Conservation (phyloP, 768 basidiomycete genomes). For the Russula earlei region DNA sequence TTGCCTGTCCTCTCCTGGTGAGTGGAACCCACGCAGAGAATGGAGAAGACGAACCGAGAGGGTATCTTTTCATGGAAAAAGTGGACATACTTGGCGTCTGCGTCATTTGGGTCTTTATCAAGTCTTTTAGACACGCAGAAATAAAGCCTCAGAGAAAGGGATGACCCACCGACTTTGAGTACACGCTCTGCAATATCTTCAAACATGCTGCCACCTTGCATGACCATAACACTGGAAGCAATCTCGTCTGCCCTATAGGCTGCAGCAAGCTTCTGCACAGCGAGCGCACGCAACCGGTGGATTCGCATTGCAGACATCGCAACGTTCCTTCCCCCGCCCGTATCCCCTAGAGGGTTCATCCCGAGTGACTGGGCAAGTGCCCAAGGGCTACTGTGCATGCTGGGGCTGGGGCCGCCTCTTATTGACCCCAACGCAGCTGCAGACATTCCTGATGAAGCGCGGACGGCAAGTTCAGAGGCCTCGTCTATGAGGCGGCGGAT, state of each 20-base stretch:
- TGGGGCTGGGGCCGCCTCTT: conserved; percentile 32
- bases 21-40: conserved; percentile 12
- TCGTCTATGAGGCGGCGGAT: conserved; percentile 83
- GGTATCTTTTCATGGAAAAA: conserved; percentile 96
- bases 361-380: conserved; percentile 53
- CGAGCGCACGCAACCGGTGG: conserved; percentile 68
- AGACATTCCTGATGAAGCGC: conserved; percentile 77
- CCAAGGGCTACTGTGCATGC: conserved; percentile 46
- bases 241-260: conserved; percentile 87
- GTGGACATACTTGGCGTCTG: conserved; percentile 80
- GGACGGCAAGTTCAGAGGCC: conserved; percentile 79
- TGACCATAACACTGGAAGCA: conserved; percentile 87
- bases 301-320: conserved; percentile 81
- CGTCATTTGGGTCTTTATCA: conserved; percentile 56
- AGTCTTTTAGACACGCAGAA: neutral
- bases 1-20: conserved; percentile 43
- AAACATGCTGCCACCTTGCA: conserved; percentile 89
- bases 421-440: conserved; percentile 64
- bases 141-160: neutral
- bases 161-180: conserved; percentile 49
- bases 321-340: conserved; percentile 55
- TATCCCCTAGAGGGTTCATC: conserved; percentile 46
- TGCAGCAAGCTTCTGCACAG: conserved; percentile 78
- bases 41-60: conserved; percentile 52
- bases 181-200: conserved; percentile 89